Evolutionary conservation across 768 basidiomycete genomes (phyloP), one percentile per base, ranked within the genome.

Genomic region (Boletus reticuloceps): DNA sequence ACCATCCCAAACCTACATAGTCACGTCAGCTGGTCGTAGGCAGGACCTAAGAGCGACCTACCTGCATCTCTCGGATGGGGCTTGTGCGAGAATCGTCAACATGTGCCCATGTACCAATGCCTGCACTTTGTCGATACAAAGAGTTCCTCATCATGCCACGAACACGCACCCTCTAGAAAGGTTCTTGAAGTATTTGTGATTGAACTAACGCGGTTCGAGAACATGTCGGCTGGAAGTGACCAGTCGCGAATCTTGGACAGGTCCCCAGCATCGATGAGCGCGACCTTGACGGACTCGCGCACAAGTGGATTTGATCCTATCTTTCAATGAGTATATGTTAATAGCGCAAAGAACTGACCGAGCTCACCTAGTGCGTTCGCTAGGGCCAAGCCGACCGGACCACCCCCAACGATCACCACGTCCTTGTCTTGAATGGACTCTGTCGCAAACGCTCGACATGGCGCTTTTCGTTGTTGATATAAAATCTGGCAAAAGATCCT

Each of bases 331-430:
- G 36, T 16, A 32, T 46, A 40, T 2, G 46, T 14, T 11, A 32
- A 16, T 46, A 25, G 50, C 17, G 11, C n/a, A n/a, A 36, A 17
- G 29, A 9, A 39, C 16, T 8, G 34, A 14, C 41, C 5, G 8
- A 20, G 70, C 82, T 56, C 67, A 96, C 95, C 82, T 8, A 99
- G 77, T 34, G 93, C 91, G 65, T 84, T 85, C 4, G 94, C 94
- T 36, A 99, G 75, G 13, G 94, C 89, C 39, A 99, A 79, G 5
- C 97, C 97, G 5, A 83, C 91, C 25, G 93, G 94, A 2, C 95
- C 96, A 27, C 92, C 97, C 17, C 97, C 96, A 25, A 98, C 91
- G 62, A 98, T 90, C 20, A 96, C 91, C 34, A 98, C 79, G 69
- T 98, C 97, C 60, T 81, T 86, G 37, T 89, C 81, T 55, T 82